Percentiles rank a stretch among this genome's conserved stretches.
Conservation (phyloP, 2,329 filamentous ascomycete species). For the Colletotrichum plurivorum region DNA sequence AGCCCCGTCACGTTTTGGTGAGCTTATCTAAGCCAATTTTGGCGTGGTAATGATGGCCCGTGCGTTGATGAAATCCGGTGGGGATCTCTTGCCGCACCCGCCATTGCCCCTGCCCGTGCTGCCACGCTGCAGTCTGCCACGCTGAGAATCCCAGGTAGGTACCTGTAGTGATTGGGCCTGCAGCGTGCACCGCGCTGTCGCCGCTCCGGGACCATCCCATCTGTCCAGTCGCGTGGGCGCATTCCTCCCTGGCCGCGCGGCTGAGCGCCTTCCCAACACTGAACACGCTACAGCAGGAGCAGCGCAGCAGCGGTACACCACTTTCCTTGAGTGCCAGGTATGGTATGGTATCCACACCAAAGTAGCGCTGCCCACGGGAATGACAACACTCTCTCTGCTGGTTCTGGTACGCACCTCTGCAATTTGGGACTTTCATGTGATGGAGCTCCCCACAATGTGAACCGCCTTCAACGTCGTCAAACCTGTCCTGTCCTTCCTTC, state of each 20-base stretch:
- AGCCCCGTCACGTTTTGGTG: not conserved
- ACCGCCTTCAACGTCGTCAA: slow-evolving; percentile 14
- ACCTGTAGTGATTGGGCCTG: slow-evolving; percentile 1
- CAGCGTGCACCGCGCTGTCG: slow-evolving; percentile 15
- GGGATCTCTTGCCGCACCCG: slow-evolving; percentile 6
- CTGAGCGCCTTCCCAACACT: slow-evolving; percentile 33
- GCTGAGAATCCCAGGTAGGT: no score
- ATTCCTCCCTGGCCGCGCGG: slow-evolving; percentile 38
- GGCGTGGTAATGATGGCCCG: not conserved
- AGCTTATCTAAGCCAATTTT: not conserved
- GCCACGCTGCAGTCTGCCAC: not conserved
- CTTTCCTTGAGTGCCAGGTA: no score
- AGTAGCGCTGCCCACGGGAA: slow-evolving; percentile 4
- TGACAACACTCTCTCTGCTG: slow-evolving; percentile 28
- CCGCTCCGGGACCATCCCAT: slow-evolving; percentile 28
- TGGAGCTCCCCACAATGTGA: slow-evolving; percentile 36
- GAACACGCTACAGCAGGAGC: not conserved
- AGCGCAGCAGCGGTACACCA: no score
- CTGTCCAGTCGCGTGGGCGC: slow-evolving; percentile 31
- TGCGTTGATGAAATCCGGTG: not conserved
- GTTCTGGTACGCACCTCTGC: slow-evolving; percentile 13
- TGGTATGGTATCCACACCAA: no score
- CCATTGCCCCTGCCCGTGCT: not conserved
- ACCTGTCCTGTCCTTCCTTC: slow-evolving; percentile 4
- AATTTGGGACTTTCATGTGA: slow-evolving; percentile 40